phyloP scores from a whole-genome alignment of 352 stramenopile genomes.

The Phytophthora foliorum region DNA sequence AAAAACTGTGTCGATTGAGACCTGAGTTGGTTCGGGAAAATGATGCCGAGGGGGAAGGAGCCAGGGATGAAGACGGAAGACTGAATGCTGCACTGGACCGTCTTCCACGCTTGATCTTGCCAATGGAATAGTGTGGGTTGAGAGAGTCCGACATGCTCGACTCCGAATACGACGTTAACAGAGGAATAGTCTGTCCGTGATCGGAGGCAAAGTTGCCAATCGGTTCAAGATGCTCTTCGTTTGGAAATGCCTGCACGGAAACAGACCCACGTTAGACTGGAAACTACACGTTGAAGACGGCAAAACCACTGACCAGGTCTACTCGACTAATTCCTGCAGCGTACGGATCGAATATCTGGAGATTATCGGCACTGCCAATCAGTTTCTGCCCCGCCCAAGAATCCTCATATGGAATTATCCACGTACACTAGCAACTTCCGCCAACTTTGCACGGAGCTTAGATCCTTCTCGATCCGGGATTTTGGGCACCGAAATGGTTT shows the following conservation, averaged over 20 bases:
- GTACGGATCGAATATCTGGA: conserved; percentile 85
- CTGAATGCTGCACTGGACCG: conserved; percentile 58
- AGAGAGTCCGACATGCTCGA: conserved; percentile 57
- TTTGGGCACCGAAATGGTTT: conserved; percentile 70
- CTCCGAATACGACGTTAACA: conserved; percentile 68
- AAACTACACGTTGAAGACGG: background rate
- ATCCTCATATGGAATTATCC: background rate
- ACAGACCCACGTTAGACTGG: background rate
- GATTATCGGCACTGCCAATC: conserved; percentile 1
- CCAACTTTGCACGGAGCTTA: conserved; percentile 72
- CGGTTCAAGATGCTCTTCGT: conserved; percentile 84
- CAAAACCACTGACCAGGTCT: conserved; percentile 52
- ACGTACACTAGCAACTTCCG: conserved; percentile 67
- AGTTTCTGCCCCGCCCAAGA: background rate
- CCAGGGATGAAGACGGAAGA: conserved; percentile 41
- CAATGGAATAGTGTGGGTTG: conserved; percentile 71
- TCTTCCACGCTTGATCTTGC: conserved; percentile 72
- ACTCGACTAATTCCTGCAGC: conserved; percentile 76
- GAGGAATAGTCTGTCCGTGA: conserved; percentile 73
- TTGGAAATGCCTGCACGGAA: conserved; percentile 68
- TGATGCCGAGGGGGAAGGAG: conserved; percentile 34
- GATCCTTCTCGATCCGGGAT: conserved; percentile 74
- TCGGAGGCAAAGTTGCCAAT: conserved; percentile 80
- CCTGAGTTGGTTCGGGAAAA: conserved; percentile 41
- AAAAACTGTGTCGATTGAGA: conserved; percentile 47